Evolutionary conservation across 345 rosid genomes (phyloP), one percentile per base, ranked within the genome.

Genomic region (Boechera divaricarpa): DNA sequence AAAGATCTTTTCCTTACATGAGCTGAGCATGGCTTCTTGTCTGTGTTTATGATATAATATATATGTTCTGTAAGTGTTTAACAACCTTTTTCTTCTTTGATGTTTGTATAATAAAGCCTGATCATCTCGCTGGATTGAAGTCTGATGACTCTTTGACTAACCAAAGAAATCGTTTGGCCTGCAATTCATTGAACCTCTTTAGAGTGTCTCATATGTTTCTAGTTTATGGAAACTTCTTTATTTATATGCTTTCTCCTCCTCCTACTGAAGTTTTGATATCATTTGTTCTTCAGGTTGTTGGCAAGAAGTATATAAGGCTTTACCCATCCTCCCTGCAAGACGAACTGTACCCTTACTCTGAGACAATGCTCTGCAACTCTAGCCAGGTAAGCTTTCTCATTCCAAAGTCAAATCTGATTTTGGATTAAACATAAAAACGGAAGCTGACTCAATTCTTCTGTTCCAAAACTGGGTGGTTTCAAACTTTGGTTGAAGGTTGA

Each of bases 311-410:
- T 77, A 45, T 94, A 56, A 84, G 99, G 86, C 97, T 94, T 56
- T 94, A 94, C 80, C 69, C 87, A 51, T 82, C 91, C 69, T 87
- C 94, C 10, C 10, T 88, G 67, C 84, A 86, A 7, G 92, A 88
- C 70, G 98, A 92, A 76, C 95, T 94, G 69, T 84, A 90, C 72
- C 98, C 98, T 32, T 82, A 86, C 82, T 78, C 82, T 28, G 97
- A 92, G 84, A 90, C 90, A 47, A 94, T 92, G 98, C 97, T 92
- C 15, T 61, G 82, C 77, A 94, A 94, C 84, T 92, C 99, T 72
- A 94, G 98, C 80, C 93, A 88, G 98, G 99, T 92, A 51, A 87
- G 45, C 63, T 61, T 4, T 44, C 70, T 68, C 21, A 41, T 58
- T 28, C 48, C 10, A 24, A 10, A 58, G 15, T 38, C 47, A 57